These are phyloP conservation scores for Solanum rostratum DNA, from an alignment of 257 asterid species.

Conservation along the genomic window DNA sequence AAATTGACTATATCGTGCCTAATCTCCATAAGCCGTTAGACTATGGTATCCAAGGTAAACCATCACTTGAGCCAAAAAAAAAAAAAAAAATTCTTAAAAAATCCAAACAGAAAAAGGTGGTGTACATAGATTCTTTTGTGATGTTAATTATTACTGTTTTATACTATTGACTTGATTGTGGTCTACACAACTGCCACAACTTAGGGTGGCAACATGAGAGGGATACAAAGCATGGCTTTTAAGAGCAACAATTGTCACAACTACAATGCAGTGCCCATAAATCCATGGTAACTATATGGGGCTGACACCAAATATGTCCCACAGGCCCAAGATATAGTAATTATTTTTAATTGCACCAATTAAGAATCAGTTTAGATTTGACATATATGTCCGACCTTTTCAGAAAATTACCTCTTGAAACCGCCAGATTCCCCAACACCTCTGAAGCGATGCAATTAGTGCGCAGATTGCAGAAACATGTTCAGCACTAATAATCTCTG, in stretches of 20 bases:
- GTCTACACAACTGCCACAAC: neutral
- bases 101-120: neutral
- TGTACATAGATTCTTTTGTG: neutral
- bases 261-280: neutral
- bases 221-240: neutral
- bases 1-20: neutral
- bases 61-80: neutral
- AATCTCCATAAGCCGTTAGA: neutral
- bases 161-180: neutral
- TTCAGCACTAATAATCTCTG: constrained; percentile 26
- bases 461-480: constrained; percentile 56
- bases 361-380: neutral
- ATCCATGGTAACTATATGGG: neutral
- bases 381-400: neutral
- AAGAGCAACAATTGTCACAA: neutral
- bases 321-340: neutral
- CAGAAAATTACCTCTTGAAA: constrained; percentile 57
- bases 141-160: neutral
- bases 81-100: too few relatives aligned
- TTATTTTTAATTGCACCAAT: neutral
- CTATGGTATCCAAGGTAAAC: neutral
- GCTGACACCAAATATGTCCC: neutral
- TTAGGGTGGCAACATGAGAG: neutral
- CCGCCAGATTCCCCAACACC: constrained; percentile 81
- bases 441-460: constrained; percentile 64